Conservation (phyloP, 2,329 filamentous ascomycete genomes). For the Trichophyton verrucosum region DNA sequence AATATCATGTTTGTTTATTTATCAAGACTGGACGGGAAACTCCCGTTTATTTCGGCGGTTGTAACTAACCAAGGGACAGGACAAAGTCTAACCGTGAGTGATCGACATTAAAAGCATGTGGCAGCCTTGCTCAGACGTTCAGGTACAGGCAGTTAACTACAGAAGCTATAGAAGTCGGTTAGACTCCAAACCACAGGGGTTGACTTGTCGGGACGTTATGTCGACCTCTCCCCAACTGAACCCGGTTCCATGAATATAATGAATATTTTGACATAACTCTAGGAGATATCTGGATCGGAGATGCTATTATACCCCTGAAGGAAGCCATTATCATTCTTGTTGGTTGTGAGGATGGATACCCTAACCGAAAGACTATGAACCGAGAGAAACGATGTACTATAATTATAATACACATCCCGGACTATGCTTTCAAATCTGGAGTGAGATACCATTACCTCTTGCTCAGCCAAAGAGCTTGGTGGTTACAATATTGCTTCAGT, state of each 20-base stretch:
- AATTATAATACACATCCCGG: background rate
- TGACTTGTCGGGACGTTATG: too few relatives aligned
- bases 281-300: too few relatives aligned
- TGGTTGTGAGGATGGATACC: background rate
- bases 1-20: background rate
- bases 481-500: conserved; percentile 20
- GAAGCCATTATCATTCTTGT: background rate
- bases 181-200: too few relatives aligned
- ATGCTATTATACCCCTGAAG: too few relatives aligned
- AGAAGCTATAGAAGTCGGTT: too few relatives aligned
- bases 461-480: conserved; percentile 9
- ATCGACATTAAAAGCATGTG: background rate
- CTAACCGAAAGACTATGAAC: background rate
- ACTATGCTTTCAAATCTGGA: background rate
- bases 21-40: background rate
- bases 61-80: background rate
- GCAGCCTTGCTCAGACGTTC: background rate
- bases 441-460: background rate
- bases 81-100: background rate
- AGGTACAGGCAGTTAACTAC: background rate
- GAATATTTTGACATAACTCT: too few relatives aligned
- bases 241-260: too few relatives aligned
- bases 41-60: background rate
- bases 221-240: too few relatives aligned
- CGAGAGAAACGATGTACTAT: background rate